Evolutionary conservation across 805 yeast species (phyloP).

Genomic region (Yamadazyma ubonensis): DNA sequence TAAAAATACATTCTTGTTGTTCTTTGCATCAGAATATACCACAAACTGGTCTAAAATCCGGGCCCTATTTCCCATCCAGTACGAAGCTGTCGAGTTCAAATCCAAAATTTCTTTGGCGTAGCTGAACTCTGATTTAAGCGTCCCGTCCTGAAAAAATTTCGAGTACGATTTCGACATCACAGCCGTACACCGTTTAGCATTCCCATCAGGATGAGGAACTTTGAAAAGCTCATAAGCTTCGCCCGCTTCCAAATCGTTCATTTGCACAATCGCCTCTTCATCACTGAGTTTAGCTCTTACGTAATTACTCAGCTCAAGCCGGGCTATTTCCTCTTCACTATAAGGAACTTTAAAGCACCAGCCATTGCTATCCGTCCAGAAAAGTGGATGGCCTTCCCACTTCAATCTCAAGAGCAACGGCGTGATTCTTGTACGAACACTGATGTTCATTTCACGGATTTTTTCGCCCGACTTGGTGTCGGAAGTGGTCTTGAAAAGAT

Average conservation of each 20-base stretch:
- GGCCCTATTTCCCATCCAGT: conserved; percentile 90
- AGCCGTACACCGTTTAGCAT: conserved; percentile 65
- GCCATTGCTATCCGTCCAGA: conserved; percentile 77
- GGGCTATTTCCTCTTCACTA: conserved; percentile 26
- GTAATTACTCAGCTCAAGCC: conserved; percentile 41
- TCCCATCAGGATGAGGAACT: conserved; percentile 88
- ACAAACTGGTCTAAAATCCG: conserved; percentile 85
- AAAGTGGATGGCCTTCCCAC: conserved; percentile 83
- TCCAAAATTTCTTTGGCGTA: conserved; percentile 75
- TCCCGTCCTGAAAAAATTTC: conserved; percentile 68
- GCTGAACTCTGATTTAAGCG: conserved; percentile 66
- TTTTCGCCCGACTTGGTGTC: conserved; percentile 25
- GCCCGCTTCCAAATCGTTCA: conserved; percentile 20
- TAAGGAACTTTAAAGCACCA: conserved; percentile 80
- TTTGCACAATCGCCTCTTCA: conserved; percentile 26
- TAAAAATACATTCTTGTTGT: conserved; percentile 23
- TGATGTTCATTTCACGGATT: conserved; percentile 50
- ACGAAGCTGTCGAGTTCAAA: conserved; percentile 78
- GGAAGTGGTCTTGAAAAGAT: conserved; percentile 37
- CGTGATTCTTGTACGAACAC: conserved; percentile 71
- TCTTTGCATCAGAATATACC: conserved; percentile 45
- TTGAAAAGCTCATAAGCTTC: conserved; percentile 51
- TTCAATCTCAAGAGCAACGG: conserved; percentile 72
- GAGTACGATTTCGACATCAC: conserved; percentile 76
- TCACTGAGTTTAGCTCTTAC: conserved; percentile 26